Evolutionary conservation across 768 basidiomycete genomes (phyloP).

Genomic region (Tubosaeta sp.): DNA sequence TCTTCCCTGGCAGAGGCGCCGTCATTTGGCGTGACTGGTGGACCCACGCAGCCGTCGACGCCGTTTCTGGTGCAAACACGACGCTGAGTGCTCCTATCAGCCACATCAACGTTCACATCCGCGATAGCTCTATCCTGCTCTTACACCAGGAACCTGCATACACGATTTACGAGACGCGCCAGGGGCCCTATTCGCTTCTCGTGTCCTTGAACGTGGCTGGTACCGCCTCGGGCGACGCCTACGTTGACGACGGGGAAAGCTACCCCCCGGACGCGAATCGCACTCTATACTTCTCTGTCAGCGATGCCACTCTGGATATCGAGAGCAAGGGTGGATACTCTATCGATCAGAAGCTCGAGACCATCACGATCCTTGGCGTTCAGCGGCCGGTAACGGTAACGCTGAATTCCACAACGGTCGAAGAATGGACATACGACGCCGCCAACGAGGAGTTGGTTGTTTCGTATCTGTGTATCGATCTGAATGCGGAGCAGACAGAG

Average conservation of each 20-base stretch:
- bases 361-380: conserved; percentile 58
- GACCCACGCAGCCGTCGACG: conserved; percentile 53
- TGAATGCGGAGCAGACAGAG: conserved; percentile 36
- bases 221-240: conserved; percentile 54
- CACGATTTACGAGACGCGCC: conserved; percentile 62
- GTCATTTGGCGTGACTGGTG: conserved; percentile 73
- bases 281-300: neutral
- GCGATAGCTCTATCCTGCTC: conserved; percentile 64
- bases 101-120: conserved; percentile 73
- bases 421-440: conserved; percentile 38
- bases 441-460: conserved; percentile 41
- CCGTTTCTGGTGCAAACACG: conserved; percentile 37
- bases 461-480: conserved; percentile 33
- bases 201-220: conserved; percentile 48
- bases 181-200: conserved; percentile 59
- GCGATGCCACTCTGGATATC: conserved; percentile 32
- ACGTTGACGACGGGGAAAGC: conserved; percentile 61
- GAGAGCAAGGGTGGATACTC: conserved; percentile 25
- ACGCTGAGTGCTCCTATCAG: conserved; percentile 63
- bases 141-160: conserved; percentile 61
- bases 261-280: neutral
- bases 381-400: conserved; percentile 38
- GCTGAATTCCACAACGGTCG: conserved; percentile 34
- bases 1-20: conserved; percentile 36
- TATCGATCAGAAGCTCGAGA: conserved; percentile 44